Evolutionary conservation across 306 rosid species (phyloP), one percentile per base, ranked within the genome.

Genomic region (Citrullus mucosospermus): DNA sequence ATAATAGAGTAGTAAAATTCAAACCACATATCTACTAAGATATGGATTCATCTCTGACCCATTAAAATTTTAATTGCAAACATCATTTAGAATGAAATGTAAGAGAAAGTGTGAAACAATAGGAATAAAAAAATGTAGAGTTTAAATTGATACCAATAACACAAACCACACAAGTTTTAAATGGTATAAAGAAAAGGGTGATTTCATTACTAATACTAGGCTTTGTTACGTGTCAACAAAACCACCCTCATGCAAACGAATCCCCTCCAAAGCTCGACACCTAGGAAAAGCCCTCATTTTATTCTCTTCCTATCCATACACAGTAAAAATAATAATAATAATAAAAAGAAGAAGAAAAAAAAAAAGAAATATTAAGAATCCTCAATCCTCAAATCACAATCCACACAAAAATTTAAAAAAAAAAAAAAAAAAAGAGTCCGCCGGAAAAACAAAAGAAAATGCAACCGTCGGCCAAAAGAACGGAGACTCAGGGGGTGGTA

Each of bases 391-490:
- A 25, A n/a, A 36, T n/a, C 53, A 6, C 50, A 41, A 39, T 43
- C 46, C 46, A 43, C 46, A 43, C 48, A 8, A 43, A 8, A 3
- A 12, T 4, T 46, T 8, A 63, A 6, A 6, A 34, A 4, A 1
- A 38, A 17, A 9, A 14, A 6, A 34, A 4, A 1, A 38, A 17
- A 9, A 14, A 1, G 16, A 36, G 5, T n/a, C 15, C 78, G 39
- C 48, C 59, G 34, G 14, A 18, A n/a, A 66, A 22, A 5, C 9
- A 28, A 5, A 66, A 17, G 66, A 83, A 58, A 0, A 88, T 87
- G 93, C 91, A 89, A 77, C 78, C 63, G 74, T 16, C 28, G 22
- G 76, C 32, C 60, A 80, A 79, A 50, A 79, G 55, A 65, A 34
- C 75, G 58, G 80, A 81, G 46, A 83, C 80, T 4, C 81, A 79